Evolutionary conservation across 768 basidiomycete species (phyloP), one percentile per base, ranked within the genome.

Genomic region (Podaxis sp.): DNA sequence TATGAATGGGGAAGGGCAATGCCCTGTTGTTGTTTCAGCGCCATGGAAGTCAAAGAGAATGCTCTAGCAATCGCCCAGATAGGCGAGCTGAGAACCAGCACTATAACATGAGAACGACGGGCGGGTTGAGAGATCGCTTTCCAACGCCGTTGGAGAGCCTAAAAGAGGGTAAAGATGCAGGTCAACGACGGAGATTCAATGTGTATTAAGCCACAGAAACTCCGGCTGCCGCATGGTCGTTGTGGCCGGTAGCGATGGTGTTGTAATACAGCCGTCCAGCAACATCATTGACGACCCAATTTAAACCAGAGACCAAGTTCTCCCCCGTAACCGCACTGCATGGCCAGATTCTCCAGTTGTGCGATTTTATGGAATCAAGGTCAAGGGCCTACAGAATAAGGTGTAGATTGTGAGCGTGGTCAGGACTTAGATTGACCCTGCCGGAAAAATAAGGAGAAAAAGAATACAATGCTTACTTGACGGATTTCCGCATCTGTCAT

Each of bases 261-360:
- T 84, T 86, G 77, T 93, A 97, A 74, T 98, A 97, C 36, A 98
- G 77, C 68, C 96, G 83, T 48, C 84, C 83, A 3, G 93, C 95
- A 57, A 98, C 88, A 66, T 97, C 93, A 40, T 85, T 82, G 17
- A 97, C 93, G 26, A 94, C 84, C 96, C 96, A 98, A 72, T 96
- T 87, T 30, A 99, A 82, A 41, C 96, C 96, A 65, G 86, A 79
- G 10, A 93, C 81, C 15, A 98, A 79, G 72, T 96, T 93, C 61
- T 86, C 77, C 13, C 96, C 96, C 0, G 93, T 96, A 44, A 95
- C 84, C 11, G 96, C 96, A 65, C 95, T 96, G 79, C 96, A 99
- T 4, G 95, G 80, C 76, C 88, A 86, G 66, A 98, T 94, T 68
- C 82, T 86, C 93, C 95, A 97, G 64, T 88, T 83, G 71, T 98